Percentiles rank a stretch among this genome's conserved stretches.
Conservation (phyloP, 192 early-diverging fungal species). For the Coemansia sp. region DNA sequence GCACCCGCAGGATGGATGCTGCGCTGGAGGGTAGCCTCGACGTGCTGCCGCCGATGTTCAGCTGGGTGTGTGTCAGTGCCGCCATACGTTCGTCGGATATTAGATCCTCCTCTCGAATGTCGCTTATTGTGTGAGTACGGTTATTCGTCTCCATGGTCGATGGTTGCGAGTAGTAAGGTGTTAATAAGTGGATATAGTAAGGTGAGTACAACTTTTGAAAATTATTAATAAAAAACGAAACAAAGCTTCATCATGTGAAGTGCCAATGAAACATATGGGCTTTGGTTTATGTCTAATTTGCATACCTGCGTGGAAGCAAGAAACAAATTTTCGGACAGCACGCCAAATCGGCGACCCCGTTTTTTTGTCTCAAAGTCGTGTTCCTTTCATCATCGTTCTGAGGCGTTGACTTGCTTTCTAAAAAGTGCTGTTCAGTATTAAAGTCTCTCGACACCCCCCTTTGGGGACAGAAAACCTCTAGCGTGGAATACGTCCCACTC, state of each 20-base stretch:
- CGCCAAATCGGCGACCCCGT: no score
- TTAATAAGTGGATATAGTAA: not conserved
- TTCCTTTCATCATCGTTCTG: no score
- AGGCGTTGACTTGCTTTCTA: no score
- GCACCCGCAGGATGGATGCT: slow-evolving; percentile 44
- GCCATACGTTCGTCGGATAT: slow-evolving; percentile 1
- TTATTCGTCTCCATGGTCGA: not conserved
- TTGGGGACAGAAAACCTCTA: no score
- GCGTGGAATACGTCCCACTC: no score
- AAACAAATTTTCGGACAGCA: no score
- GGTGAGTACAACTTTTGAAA: no score
- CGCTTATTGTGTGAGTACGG: not conserved
- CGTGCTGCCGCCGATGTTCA: not conserved
- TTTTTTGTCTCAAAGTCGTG: no score
- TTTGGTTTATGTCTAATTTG: no score
- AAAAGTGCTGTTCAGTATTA: no score
- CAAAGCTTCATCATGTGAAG: not conserved
- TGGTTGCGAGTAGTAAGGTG: not conserved
- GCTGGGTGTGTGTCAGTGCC: not conserved
- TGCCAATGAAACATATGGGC: not conserved
- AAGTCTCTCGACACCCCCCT: no score
- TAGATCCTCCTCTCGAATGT: not conserved
- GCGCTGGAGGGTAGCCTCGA: slow-evolving; percentile 18
- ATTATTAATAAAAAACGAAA: not conserved
- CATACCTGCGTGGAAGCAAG: no score